These are phyloP conservation scores for Cubamyces lactineus DNA, from an alignment of 768 basidiomycete species.

Conservation along the genomic window DNA sequence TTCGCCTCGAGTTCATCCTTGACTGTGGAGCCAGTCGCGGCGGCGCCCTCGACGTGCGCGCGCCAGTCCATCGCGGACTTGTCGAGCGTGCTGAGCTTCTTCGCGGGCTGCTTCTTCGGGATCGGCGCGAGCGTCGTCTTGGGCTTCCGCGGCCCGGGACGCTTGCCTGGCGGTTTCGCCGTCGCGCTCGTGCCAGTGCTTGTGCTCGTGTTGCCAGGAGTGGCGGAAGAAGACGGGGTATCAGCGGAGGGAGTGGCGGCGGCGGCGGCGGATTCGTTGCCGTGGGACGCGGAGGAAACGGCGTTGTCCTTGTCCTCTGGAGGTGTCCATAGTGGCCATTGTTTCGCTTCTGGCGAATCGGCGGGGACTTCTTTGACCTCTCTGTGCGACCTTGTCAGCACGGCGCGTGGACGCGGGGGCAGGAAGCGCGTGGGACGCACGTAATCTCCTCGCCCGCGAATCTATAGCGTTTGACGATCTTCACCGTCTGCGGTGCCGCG, in stretches of 20 bases:
- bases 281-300: background rate
- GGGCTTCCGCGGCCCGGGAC: conserved; percentile 69
- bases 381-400: conserved; percentile 43
- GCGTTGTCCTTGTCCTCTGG: conserved; percentile 14
- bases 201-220: conserved; percentile 2
- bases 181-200: conserved; percentile 11
- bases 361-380: conserved; percentile 75
- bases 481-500: conserved; percentile 46
- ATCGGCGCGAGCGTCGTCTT: conserved; percentile 58
- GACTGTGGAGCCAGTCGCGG: conserved; percentile 38
- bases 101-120: conserved; percentile 54
- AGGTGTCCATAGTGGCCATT: conserved; percentile 66
- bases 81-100: conserved; percentile 82
- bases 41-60: conserved; percentile 55
- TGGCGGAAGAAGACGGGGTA: background rate
- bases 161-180: conserved; percentile 37
- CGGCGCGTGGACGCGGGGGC: background rate
- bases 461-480: conserved; percentile 67
- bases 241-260: background rate
- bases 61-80: conserved; percentile 90
- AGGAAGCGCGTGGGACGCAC: conserved; percentile 48
- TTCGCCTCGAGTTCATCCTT: conserved; percentile 78
- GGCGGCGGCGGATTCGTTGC: conserved; percentile 16
- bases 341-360: conserved; percentile 73
- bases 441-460: conserved; percentile 78